Evolutionary conservation across 331 rosid genomes (phyloP), one percentile per base, ranked within the genome.

Genomic region (Acacia pycnantha): DNA sequence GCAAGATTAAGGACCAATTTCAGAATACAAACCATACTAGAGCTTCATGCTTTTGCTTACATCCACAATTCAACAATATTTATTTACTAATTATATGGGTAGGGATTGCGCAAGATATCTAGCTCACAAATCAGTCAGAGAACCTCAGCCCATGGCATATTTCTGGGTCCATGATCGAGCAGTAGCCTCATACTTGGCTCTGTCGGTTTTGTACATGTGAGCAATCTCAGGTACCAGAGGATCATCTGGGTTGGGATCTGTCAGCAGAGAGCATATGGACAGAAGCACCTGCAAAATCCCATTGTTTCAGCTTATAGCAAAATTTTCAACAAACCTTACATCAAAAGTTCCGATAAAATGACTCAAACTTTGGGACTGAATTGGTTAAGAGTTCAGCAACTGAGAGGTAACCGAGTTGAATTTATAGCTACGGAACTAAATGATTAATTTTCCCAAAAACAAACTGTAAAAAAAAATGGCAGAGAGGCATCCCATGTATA

Each of bases 211-310:
- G 84, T 91, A 91, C 91, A 87, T 88, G 76, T 89, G 92, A 70
- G 96, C 96, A 76, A 91, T 89, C 86, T 91, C 96, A 18, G 93
- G 96, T 51, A 92, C 97, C 35, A 92, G 76, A 78, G 94, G 97
- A 86, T 92, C 97, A 83, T 92, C 97, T 37, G 97, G 97, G 86
- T 92, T 92, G 73, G 97, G 97, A 84, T 92, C 97, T 12, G 94
- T 92, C 83, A 92, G 82, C 86, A 92, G 88, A 1, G 97, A 92
- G 83, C 97, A 92, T 75, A 92, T 90, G 6, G 94, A 90, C 37
- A 92, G 89, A 1, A 92, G 90, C n/a, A 90, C 93, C 97, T 92
- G 85, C 84, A 88, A 82, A 64, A 64, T 18, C 33, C 47, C 71
- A 47, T 76, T 31, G 48, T 65, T 71, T 59, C 74, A 85, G 73